These are phyloP conservation scores for Schoenoplectus tabernaemontani DNA, from an alignment of 202 grass and related monocot species.

Conservation along the genomic window DNA sequence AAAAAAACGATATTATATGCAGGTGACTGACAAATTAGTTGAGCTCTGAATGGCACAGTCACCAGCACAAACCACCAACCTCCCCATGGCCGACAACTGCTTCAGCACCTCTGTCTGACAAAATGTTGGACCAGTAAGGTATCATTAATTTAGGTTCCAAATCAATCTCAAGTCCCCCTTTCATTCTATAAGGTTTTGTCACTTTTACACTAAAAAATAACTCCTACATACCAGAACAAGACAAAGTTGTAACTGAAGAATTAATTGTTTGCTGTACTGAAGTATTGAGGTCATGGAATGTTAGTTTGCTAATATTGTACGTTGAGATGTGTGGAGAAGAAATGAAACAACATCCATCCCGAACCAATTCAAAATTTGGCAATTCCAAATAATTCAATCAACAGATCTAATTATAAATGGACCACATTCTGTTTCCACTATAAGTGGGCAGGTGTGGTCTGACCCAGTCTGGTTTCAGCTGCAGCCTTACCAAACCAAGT, in stretches of 20 bases:
- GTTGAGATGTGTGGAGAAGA: background rate
- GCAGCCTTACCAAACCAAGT: background rate
- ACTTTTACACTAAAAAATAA: background rate
- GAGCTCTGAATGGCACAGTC: conserved; percentile 67
- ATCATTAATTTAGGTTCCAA: conserved; percentile 6
- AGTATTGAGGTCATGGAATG: background rate
- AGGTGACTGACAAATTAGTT: conserved; percentile 65
- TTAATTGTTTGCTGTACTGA: background rate
- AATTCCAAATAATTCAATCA: background rate
- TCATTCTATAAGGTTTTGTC: background rate
- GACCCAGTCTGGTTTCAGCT: background rate
- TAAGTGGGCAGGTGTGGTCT: background rate
- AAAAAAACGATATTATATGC: background rate
- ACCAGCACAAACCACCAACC: conserved; percentile 75
- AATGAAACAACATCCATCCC: background rate
- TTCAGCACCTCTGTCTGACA: conserved; percentile 82
- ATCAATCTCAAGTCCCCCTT: background rate
- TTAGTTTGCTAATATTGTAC: background rate
- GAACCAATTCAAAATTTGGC: background rate
- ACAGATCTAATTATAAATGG: background rate
- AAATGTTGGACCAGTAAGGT: background rate
- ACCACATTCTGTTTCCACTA: background rate
- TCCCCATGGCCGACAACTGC: conserved; percentile 81
- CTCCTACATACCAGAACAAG: background rate
- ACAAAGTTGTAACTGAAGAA: background rate